Evolutionary conservation across 208 protist species (phyloP), one percentile per base, ranked within the genome.

Genomic region (Herpetomonas tarakana): DNA sequence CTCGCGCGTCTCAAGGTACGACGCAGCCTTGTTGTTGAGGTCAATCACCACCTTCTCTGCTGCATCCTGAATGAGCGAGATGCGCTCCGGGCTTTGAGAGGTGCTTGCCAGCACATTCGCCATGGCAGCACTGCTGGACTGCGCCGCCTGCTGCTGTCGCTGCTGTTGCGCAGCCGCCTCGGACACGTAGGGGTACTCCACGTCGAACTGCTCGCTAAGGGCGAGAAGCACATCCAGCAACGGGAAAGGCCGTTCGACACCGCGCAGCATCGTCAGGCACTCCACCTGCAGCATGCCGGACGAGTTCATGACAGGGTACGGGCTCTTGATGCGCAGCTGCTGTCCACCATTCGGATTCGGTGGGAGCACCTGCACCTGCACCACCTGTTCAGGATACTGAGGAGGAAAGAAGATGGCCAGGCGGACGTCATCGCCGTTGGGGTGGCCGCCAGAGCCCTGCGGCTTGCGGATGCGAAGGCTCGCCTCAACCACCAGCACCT

Each of bases 21-120:
- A 64, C 14, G 68, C 70, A 0, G 88, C 88, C 62, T 88, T 88
- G 29, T 79, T 68, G 39, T 87, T 81, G 11, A 94, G 53, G 71
- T 90, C 72, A 11, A 89, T 73, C 52, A 89, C 78, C 9, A 91
- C 60, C 35, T 74, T 70, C 55, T 89, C 84, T n/a, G 84, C 77
- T 1, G 80, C 85, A 0, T 78, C 74, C 55, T 83, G 73, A 3
- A 92, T 45, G 11, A 81, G 51, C 2, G 60, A 52, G 38, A 45
- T 22, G 16, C 69, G 68, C 11, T 72, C 39, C 1, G 67, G 53
- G 58, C 68, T 64, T 14, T 41, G 35, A 2, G 52, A 21, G 24
- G 11, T 59, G 27, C 54, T 63, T 19, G 53, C 14, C 2, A 31
- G 0, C 1, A 54, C 26, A 26, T 41, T 55, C 35, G 49, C 27